Percentiles rank a stretch among this genome's conserved stretches.
Conservation (phyloP, 352 stramenopile genomes). For the Plasmopara halstedii region DNA sequence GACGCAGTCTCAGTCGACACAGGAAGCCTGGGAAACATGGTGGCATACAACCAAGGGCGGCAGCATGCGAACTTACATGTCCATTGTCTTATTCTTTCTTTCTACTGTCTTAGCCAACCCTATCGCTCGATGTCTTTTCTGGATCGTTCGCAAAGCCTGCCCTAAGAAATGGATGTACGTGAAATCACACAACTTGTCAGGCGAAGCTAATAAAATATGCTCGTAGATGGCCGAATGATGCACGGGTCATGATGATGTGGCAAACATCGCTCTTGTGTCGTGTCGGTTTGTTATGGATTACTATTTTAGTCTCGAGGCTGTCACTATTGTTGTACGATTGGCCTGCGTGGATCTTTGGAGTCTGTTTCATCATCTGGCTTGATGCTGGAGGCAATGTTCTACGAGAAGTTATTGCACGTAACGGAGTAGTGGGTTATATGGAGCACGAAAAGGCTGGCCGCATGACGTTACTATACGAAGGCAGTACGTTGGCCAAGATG, state of each 20-base stretch:
- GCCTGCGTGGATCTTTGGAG: conserved; percentile 60
- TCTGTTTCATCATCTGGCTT: conserved; percentile 74
- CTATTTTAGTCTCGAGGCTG: conserved; percentile 46
- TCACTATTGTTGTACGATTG: conserved; percentile 56
- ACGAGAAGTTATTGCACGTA: conserved; percentile 56
- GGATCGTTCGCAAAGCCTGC: conserved; percentile 44
- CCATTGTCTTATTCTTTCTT: conserved; percentile 72
- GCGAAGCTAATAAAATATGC: too few species aligned
- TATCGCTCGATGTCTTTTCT: conserved; percentile 65
- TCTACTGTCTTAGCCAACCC: conserved; percentile 60
- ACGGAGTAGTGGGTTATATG: conserved; percentile 52
- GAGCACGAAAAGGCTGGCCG: conserved; percentile 49
- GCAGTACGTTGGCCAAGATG: conserved; percentile 58
- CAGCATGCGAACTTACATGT: conserved; percentile 52
- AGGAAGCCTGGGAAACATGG: conserved; percentile 46
- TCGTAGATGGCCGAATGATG: conserved; percentile 60
- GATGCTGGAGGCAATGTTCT: conserved; percentile 55
- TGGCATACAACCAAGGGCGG: conserved; percentile 44
- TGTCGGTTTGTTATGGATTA: conserved; percentile 59
- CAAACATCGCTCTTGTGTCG: conserved; percentile 62
- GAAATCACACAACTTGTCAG: too few species aligned
- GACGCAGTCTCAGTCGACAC: conserved; percentile 41
- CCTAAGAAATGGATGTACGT: conserved; percentile 51
- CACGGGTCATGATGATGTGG: conserved; percentile 60
- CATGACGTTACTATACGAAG: conserved; percentile 60